These are phyloP conservation scores for Triticum dicoccoides DNA, from an alignment of 176 grass and related monocot species.

Conservation along the genomic window DNA sequence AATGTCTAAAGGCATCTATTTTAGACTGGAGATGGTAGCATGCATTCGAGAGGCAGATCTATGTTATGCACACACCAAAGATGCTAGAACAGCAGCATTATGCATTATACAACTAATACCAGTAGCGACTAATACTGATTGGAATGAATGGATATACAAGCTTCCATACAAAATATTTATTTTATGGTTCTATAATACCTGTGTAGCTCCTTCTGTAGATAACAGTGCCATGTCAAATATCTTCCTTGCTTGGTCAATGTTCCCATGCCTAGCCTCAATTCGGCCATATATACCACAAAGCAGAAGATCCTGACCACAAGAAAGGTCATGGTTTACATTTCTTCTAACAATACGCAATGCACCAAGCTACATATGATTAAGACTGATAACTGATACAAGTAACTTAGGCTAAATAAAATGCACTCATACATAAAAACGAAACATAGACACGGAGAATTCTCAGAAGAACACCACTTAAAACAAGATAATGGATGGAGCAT, in stretches of 20 bases:
- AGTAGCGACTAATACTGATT: slow-evolving; percentile 7
- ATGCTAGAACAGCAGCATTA: slow-evolving; percentile 13
- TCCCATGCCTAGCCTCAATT: slow-evolving; percentile 76
- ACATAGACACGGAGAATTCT: not conserved
- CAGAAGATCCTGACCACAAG: slow-evolving; percentile 66
- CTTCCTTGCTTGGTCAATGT: slow-evolving; percentile 85
- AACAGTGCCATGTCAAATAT: slow-evolving; percentile 95
- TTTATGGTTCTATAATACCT: slow-evolving; percentile 47
- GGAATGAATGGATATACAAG: slow-evolving; percentile 1
- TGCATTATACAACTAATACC: not conserved
- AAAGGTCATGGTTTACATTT: not conserved
- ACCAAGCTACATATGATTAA: slow-evolving; percentile 12
- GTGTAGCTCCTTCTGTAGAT: slow-evolving; percentile 67
- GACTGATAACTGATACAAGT: not conserved
- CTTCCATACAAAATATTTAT: slow-evolving; percentile 17
- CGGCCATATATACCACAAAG: slow-evolving; percentile 91
- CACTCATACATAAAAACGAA: not conserved
- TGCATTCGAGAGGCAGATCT: not conserved
- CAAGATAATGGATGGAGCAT: not conserved
- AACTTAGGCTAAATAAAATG: not conserved
- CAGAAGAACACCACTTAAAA: not conserved
- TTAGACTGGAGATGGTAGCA: not conserved
- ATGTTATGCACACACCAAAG: not conserved
- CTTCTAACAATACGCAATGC: not conserved
- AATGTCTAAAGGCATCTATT: not conserved